Base-by-base conservation (phyloP, 164 flowering plant genomes). In the Vitis labrusca region DNA sequence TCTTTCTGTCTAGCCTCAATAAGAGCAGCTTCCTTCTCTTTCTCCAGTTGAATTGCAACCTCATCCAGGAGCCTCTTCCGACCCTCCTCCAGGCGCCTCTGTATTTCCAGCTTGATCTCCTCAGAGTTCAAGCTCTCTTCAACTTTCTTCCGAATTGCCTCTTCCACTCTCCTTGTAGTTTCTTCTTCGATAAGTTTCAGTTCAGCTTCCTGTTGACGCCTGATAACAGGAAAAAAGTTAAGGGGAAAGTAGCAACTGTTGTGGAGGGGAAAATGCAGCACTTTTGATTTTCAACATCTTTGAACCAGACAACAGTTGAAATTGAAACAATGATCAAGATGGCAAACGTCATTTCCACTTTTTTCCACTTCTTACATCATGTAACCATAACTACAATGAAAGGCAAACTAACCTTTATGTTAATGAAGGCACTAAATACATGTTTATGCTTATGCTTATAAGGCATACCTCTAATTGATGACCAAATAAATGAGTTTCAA, bases 401-500 rank as follows among this genome's bases (percentile, higher is more conserved):
- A 69, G 76, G 73, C 83, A 78, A 81, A 85, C 87, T 79, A 74
- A 85, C 91, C 93, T 88, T 78, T 80, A 75, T 77, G 80, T 77
- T 59, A 82, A 75, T 69, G 80, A 77, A 80, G 77, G 86, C 80
- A 87, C 86, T 78, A 84, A 71, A 81, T 69, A 79, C 74, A 85
- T 83, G 87, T 81, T 84, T 75, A 85, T 83, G 87, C 82, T 84
- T 78, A 82, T 86, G 89, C 88, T 83, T 91, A 84, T 79, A 85
- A 85, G 91, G 97, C 97, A 93, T 93, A 95, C 99, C 98, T 93
- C 94, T 89, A 93, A 89, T 75, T 69, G 89, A 85, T 81, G 97
- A 90, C 94, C 90, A 90, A 88, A 95, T 86, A 95, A 83, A 89
- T 81, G 88, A 89, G 90, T 81, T 76, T 83, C 87, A 92, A 89